Percentiles rank a stretch among this genome's conserved stretches.
These are phyloP conservation scores for Glaciozyma antarctica DNA, from an alignment of 768 basidiomycete genomes.

Conservation along the genomic window DNA sequence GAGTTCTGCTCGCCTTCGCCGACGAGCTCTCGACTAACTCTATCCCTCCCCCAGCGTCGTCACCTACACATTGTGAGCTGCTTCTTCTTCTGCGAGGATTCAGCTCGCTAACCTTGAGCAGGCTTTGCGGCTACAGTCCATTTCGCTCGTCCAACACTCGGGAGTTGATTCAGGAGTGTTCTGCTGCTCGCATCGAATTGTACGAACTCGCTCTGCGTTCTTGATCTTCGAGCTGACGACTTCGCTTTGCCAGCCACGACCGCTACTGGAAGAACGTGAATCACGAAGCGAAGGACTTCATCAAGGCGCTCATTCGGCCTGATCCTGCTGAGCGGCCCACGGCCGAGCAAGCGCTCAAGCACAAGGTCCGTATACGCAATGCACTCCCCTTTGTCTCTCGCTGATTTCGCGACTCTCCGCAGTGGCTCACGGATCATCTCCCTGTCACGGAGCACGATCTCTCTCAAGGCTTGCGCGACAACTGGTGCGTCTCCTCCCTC, in stretches of 20 bases:
- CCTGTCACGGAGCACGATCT: conserved; percentile 68
- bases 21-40: too few species aligned
- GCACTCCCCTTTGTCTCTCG: background rate
- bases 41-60: conserved; percentile 63
- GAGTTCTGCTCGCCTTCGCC: too few species aligned
- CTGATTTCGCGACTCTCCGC: background rate
- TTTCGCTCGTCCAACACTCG: conserved; percentile 75
- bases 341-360: conserved; percentile 52
- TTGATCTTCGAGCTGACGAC: too few species aligned
- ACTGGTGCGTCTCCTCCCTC: conserved; percentile 47
- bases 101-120: too few species aligned
- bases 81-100: too few species aligned
- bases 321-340: conserved; percentile 65
- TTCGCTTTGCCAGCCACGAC: conserved; percentile 49
- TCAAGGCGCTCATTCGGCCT: conserved; percentile 58
- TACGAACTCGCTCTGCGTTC: background rate
- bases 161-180: conserved; percentile 72
- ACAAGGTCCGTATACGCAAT: background rate
- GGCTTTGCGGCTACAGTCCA: conserved; percentile 71
- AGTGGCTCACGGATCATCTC: conserved; percentile 47
- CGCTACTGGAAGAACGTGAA: conserved; percentile 90
- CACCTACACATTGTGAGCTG: conserved; percentile 62
- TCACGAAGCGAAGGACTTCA: conserved; percentile 71
- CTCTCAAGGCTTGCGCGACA: conserved; percentile 58
- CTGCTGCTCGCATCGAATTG: conserved; percentile 72